Evolutionary conservation across 1,284 basidiomycete species (phyloP), one percentile per base, ranked within the genome.

Genomic region (Heterobasidion irregulare): DNA sequence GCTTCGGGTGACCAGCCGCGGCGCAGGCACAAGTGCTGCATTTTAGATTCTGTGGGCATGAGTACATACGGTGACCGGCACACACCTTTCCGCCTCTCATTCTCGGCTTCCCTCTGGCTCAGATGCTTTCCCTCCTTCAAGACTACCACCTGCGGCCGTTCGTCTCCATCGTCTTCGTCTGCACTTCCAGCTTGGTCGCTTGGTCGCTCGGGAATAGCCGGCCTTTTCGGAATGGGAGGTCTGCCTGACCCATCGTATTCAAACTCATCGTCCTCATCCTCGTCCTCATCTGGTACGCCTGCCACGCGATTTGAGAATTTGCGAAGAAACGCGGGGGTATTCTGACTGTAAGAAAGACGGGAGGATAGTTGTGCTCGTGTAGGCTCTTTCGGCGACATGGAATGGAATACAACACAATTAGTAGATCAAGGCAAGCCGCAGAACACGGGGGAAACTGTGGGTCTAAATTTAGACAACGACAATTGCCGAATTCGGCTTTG

Each of bases 71-170:
- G 35, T 19, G 10, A 33, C 32, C 49, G 41, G n/a, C 18, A 71
- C 77, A 50, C 64, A 92, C 92, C 88, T 76, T 79, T 82, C 52
- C 89, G 78, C 54, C 80, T 76, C 64, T 90, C 80, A 62, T 89
- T 85, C 74, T 89, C 87, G 2, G 78, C 90, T 64, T 94, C 88
- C 52, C 78, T 70, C 58, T 78, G 83, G 3, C 77, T 83, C 51
- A 94, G 72, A 71, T 94, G 92, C 64, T 90, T 92, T 33, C 92
- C 92, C 62, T 87, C 82, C 65, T 80, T 89, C 61, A 94, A 67
- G 8, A 94, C 92, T 1, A 94, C 89, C 2, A 94, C 82, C 66
- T 91, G 88, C 8, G 92, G 92, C 60, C 79, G 84, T 69, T 94
- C 92, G 61, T 94, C 92, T 0, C 68, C 81, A 16, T 77, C 79